Evolutionary conservation across 2,329 filamentous ascomycete species (phyloP).

Genomic region (Xylariaceae sp.): DNA sequence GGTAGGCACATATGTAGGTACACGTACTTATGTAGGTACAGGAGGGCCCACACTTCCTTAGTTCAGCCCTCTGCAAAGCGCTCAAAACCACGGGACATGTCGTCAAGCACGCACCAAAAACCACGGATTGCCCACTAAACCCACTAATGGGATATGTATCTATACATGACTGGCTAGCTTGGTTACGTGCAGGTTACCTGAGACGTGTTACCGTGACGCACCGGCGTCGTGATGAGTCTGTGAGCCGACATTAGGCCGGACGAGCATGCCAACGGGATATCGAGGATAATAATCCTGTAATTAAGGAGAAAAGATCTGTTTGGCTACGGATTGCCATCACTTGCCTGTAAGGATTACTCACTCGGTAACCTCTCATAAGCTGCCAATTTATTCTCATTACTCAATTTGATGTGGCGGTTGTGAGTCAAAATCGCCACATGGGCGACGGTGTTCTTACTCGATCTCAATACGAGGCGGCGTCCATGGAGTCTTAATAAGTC

Average conservation of each 20-base stretch:
- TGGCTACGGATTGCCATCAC: no score
- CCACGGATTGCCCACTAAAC: not conserved
- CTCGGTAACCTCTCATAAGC: no score
- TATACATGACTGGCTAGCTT: not conserved
- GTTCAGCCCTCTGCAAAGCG: not conserved
- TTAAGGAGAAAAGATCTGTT: no score
- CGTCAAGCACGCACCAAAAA: not conserved
- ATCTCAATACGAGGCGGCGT: no score
- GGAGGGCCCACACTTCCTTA: not conserved
- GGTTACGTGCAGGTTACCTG: not conserved
- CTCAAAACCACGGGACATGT: not conserved
- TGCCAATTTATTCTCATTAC: no score
- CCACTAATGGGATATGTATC: not conserved
- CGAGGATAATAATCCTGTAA: no score
- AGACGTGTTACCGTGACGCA: not conserved
- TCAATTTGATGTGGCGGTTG: no score
- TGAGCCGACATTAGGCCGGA: not conserved
- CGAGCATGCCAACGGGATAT: not conserved
- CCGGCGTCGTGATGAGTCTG: not conserved
- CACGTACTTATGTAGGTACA: not conserved
- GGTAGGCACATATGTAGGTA: not conserved
- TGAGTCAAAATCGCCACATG: no score
- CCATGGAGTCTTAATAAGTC: no score
- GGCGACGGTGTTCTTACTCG: no score
- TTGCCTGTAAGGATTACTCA: no score